Evolutionary conservation across 345 rosid species (phyloP).

Genomic region (Populus alba): DNA sequence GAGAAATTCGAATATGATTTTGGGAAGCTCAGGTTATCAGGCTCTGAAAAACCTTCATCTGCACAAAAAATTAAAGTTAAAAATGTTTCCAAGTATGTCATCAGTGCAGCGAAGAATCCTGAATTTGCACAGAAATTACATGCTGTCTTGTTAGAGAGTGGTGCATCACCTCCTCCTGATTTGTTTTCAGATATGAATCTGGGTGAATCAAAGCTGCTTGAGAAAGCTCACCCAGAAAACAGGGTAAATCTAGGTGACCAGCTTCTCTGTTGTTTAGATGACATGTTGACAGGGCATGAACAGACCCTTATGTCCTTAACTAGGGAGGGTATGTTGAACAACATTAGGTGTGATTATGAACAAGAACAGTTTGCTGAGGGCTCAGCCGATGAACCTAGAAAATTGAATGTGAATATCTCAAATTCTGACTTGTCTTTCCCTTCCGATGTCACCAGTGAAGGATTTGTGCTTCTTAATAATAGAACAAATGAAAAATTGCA

Average conservation of each 20-base stretch:
- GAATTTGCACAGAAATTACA: constrained; percentile 89
- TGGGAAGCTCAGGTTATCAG: constrained; percentile 49
- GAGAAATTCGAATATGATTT: constrained; percentile 66
- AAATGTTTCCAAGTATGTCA: constrained; percentile 81
- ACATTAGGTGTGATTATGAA: constrained; percentile 20
- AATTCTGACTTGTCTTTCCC: constrained; percentile 31
- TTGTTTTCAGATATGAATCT: constrained; percentile 59
- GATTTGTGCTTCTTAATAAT: constrained; percentile 25
- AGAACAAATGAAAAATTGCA: constrained; percentile 25
- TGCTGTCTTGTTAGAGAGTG: constrained; percentile 85
- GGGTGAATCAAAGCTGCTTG: constrained; percentile 35
- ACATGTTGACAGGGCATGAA: constrained; percentile 28
- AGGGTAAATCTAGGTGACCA: constrained; percentile 23
- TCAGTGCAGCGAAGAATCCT: constrained; percentile 88
- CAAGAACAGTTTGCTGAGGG: constrained; percentile 28
- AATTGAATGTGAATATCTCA: constrained; percentile 31
- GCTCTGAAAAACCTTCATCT: constrained; percentile 47
- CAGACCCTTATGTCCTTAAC: constrained; percentile 17
- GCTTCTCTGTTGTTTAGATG: constrained; percentile 29
- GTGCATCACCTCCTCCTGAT: constrained; percentile 86
- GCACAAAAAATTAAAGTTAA: constrained; percentile 80
- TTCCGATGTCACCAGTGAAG: constrained; percentile 32
- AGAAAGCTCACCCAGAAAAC: constrained; percentile 31
- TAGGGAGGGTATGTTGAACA: constrained; percentile 17
- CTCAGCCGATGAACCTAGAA: constrained; percentile 37